Conservation (phyloP, 1,284 basidiomycete species). For the Irpex sp. region DNA sequence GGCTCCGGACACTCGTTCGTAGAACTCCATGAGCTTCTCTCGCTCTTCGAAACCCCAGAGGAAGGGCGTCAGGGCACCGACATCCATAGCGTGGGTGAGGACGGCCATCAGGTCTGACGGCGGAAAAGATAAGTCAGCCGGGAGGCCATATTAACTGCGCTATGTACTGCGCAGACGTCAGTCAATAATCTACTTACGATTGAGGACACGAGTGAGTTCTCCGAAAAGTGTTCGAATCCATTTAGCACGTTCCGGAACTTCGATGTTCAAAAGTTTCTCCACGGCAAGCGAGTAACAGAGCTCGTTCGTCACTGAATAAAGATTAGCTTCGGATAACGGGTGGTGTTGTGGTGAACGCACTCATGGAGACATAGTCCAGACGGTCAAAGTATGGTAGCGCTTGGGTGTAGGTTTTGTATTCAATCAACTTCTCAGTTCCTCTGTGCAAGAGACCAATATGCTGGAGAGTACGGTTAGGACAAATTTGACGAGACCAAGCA, state of each 20-base stretch:
- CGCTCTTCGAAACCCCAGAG: conserved; percentile 99
- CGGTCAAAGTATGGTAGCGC: conserved; percentile 99
- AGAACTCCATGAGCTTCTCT: conserved; percentile 99
- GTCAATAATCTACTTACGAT: conserved; percentile 54
- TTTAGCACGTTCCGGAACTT: conserved; percentile 97
- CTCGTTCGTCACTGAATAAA: conserved; percentile 85
- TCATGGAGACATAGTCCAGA: conserved; percentile 99
- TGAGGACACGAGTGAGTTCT: conserved; percentile 94
- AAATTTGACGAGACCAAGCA: background rate
- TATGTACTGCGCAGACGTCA: background rate
- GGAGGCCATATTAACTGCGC: background rate
- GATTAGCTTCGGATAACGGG: background rate
- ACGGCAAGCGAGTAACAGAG: conserved; percentile 96
- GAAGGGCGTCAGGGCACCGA: conserved; percentile 98
- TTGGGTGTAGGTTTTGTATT: conserved; percentile 99
- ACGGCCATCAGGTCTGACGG: conserved; percentile 90
- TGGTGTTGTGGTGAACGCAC: conserved; percentile 41
- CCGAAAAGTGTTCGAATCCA: conserved; percentile 99
- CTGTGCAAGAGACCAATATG: conserved; percentile 97
- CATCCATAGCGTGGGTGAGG: conserved; percentile 94
- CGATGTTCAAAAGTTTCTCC: conserved; percentile 97
- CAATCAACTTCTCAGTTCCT: conserved; percentile 98
- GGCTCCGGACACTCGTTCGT: conserved; percentile 97
- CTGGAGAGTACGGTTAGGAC: conserved; percentile 37
- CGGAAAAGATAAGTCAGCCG: background rate